These are phyloP conservation scores for Solanum ossicruentum DNA, from an alignment of 257 asterid species.

Conservation along the genomic window DNA sequence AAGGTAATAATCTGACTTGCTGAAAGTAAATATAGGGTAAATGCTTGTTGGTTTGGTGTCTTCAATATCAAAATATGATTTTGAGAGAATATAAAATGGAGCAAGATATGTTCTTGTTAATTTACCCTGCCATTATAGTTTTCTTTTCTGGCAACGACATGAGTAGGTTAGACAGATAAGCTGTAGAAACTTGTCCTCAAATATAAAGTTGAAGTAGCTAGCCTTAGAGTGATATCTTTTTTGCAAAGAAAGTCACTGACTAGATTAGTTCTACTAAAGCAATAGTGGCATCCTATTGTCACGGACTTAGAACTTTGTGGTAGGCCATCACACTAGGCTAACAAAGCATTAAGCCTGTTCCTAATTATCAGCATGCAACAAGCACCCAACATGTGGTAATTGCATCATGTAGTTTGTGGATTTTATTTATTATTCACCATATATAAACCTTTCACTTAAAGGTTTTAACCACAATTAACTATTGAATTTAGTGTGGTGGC, in stretches of 20 bases:
- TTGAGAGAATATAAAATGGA: neutral
- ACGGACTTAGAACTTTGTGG: too few relatives aligned
- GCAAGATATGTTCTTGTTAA: neutral
- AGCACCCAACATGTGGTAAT: neutral
- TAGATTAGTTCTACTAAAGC: neutral
- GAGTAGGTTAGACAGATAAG: neutral
- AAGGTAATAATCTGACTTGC: neutral
- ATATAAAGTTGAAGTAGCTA: neutral
- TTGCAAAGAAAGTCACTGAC: neutral
- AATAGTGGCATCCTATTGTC: neutral
- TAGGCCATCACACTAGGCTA: too few relatives aligned
- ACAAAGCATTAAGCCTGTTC: neutral
- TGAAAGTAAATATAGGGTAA: neutral
- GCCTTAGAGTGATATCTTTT: neutral
- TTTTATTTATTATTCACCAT: neutral
- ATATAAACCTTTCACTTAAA: neutral
- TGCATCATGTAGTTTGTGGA: neutral
- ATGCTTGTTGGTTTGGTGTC: neutral
- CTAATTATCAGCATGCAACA: neutral
- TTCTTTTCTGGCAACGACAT: neutral
- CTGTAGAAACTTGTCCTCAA: neutral
- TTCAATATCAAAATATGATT: neutral
- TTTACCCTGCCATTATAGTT: neutral
- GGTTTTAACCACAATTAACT: neutral
- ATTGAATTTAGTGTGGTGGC: neutral